Base-by-base conservation (phyloP, 305 asterid genomes). In the Withania somnifera region DNA sequence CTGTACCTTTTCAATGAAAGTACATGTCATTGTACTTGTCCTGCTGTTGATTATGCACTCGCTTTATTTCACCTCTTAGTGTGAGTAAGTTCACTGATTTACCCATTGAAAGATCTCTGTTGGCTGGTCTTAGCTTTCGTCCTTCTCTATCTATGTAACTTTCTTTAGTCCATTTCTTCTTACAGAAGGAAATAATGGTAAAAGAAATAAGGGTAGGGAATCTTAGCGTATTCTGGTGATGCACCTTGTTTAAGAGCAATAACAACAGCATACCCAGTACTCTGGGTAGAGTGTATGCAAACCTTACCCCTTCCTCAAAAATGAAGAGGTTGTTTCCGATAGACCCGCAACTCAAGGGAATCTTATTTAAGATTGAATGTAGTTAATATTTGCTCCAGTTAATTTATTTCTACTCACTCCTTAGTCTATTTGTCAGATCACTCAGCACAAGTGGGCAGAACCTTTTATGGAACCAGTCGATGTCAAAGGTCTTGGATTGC, bases 401-500 rank as follows among this genome's bases (percentile, higher is more conserved):
- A 51, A 51, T 28, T 73, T 51, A 28, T 76, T 51, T 30, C 17
- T 51, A 30, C 63, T 76, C 80, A 51, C 10, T 28, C 24, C 80
- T 10, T 76, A 5, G 56, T 69, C 58, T 60, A 32, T 19, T 88
- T 84, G 85, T 77, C 92, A 94, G 99, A 88, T 95, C 81, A 94
- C 91, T 84, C 93, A 87, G 85, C 97, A 91, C 87, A 87, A 91
- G 85, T 95, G 98, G 99, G 97, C 98, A 19, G 93, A 85, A 83
- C 99, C 99, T 45, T 95, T 95, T 81, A 86, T 95, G 98, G 90
- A 91, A 84, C 98, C 99, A 15, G 99, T 95, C 87, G 99, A 95
- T 80, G 99, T 95, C 84, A 94, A 88, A 40, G 96, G 97, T 81
- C 99, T 95, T 84, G 93, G 91, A 67, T 89, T 95, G 85, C 90